Evolutionary conservation across 176 grass and related monocot species (phyloP).

Genomic region (Carex kokanica): DNA sequence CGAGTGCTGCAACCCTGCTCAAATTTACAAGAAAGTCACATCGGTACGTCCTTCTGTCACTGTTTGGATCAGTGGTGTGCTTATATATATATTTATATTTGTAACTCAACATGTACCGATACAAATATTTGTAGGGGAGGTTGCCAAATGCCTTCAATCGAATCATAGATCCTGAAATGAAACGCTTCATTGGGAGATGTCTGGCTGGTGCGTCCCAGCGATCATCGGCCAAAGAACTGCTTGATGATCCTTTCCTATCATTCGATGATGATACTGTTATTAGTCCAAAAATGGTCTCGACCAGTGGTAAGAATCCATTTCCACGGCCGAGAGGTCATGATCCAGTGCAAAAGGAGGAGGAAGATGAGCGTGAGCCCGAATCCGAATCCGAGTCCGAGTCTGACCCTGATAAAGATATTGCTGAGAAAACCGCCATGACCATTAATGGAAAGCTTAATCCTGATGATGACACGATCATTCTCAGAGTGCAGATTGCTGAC

Average conservation of each 20-base stretch:
- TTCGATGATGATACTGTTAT: conserved; percentile 3
- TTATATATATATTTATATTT: neutral
- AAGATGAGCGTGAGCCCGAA: neutral
- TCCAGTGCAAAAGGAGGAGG: neutral
- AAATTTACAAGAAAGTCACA: conserved; percentile 99
- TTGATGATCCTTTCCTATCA: conserved; percentile 66
- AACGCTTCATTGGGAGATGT: conserved; percentile 62
- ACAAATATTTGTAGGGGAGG: conserved; percentile 38
- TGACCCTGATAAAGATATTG: neutral
- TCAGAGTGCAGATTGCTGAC: conserved; percentile 79
- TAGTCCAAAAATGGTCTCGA: neutral
- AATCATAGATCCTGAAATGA: conserved; percentile 35
- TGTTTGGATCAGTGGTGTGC: neutral
- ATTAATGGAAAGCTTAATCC: conserved; percentile 92
- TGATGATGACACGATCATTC: conserved; percentile 75
- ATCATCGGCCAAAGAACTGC: conserved; percentile 59
- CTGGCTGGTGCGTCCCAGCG: conserved; percentile 31
- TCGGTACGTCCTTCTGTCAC: conserved; percentile 10
- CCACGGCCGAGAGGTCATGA: neutral
- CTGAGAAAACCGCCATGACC: conserved; percentile 46
- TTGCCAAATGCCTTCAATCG: conserved; percentile 66
- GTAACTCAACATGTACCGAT: neutral
- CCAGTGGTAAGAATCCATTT: neutral
- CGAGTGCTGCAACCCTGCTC: conserved; percentile 84
- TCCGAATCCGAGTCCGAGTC: neutral